A percentile compares a stretch with the other conserved stretches of the same genome.
phyloP scores from a whole-genome alignment of 805 yeast species.

The Teunomyces barrocoloradensis region DNA sequence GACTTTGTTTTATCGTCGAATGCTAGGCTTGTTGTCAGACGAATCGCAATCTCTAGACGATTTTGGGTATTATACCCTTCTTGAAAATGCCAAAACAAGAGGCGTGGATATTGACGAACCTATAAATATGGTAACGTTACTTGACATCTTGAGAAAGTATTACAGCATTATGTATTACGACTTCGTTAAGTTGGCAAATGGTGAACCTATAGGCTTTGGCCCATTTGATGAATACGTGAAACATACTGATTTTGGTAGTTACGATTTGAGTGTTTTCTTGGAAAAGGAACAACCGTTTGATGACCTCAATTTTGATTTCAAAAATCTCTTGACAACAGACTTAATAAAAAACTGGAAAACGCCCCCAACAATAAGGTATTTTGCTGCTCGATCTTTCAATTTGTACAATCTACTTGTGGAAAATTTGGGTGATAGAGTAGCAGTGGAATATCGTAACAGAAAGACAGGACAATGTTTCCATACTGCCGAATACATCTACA shows the following conservation, averaged over 20 bases:
- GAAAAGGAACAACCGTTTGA: constrained; percentile 1
- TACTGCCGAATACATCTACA: constrained; percentile 38
- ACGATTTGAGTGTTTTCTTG: constrained; percentile 6
- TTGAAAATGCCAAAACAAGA: constrained; percentile 48
- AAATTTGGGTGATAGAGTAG: constrained; percentile 35
- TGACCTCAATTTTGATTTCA: constrained; percentile 14
- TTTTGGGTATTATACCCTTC: constrained; percentile 40
- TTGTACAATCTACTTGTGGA: constrained; percentile 34
- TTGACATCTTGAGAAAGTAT: constrained; percentile 38
- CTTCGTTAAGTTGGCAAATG: constrained; percentile 44
- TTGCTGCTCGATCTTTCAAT: constrained; percentile 56
- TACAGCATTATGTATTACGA: constrained; percentile 39
- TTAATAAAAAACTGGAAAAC: constrained; percentile 46
- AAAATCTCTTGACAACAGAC: constrained; percentile 20
- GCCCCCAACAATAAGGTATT: constrained; percentile 55
- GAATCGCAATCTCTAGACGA: constrained; percentile 13
- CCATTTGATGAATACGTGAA: constrained; percentile 33
- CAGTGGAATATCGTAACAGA: constrained; percentile 52
- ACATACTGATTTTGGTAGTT: constrained; percentile 8
- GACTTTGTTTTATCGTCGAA: constrained; percentile 54
- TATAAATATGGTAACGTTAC: constrained; percentile 38
- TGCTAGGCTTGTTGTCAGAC: constrained; percentile 39
- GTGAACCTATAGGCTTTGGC: constrained; percentile 40
- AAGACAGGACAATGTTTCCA: constrained; percentile 35
- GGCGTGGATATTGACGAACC: constrained; percentile 49